phyloP scores from a whole-genome alignment of 2,329 filamentous ascomycete genomes.

The Fonsecaea nubica region DNA sequence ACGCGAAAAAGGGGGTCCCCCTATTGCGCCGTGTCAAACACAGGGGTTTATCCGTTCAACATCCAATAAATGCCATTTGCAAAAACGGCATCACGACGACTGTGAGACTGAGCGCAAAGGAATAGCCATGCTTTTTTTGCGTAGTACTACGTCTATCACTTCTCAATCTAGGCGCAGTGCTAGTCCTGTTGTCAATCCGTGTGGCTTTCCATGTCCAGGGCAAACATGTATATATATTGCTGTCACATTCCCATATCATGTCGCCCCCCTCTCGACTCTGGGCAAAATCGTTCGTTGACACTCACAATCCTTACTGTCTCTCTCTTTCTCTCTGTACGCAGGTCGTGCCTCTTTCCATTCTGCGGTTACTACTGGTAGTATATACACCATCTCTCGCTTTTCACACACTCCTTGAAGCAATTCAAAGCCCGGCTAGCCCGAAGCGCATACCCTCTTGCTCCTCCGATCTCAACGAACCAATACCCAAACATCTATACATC shows the following conservation, averaged over 20 bases:
- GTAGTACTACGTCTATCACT: not conserved
- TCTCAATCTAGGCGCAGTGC: not conserved
- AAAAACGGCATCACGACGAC: slow-evolving; percentile 26
- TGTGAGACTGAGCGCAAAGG: slow-evolving; percentile 17
- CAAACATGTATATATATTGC: slow-evolving; percentile 1
- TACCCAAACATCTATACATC: not conserved
- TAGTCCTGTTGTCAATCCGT: not conserved
- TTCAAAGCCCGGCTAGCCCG: not conserved
- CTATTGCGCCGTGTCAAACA: slow-evolving; percentile 8
- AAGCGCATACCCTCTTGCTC: not conserved
- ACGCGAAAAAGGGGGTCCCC: slow-evolving; percentile 4
- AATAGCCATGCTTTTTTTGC: not conserved
- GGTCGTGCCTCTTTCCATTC: slow-evolving; percentile 28
- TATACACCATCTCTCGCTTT: slow-evolving; percentile 5
- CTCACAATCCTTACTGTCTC: slow-evolving; percentile 18
- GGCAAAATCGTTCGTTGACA: not conserved
- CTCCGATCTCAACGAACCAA: not conserved
- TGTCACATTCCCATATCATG: not conserved
- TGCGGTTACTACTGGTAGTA: not conserved
- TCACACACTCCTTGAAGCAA: not conserved
- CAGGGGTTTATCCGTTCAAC: slow-evolving; percentile 5
- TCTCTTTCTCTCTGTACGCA: slow-evolving; percentile 19
- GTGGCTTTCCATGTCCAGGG: not conserved
- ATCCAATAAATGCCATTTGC: slow-evolving; percentile 31
- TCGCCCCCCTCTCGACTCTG: not conserved